Evolutionary conservation across 2,329 filamentous ascomycete species (phyloP), one percentile per base, ranked within the genome.

Genomic region (Aspergillus sclerotialis): DNA sequence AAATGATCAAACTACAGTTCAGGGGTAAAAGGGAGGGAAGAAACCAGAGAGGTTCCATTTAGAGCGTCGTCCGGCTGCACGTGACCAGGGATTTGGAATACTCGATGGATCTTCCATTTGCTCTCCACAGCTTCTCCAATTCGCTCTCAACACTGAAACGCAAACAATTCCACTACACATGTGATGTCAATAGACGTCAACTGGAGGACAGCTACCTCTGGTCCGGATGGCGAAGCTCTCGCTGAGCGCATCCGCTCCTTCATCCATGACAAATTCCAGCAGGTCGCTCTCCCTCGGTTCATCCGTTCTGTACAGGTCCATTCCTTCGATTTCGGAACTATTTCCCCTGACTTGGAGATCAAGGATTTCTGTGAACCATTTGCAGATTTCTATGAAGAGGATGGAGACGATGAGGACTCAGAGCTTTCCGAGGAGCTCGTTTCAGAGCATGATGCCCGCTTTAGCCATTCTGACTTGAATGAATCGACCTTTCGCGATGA

Each of bases 361-460:
- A 96, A 95, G 64, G 92, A 96, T 60, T 89, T 98, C 41, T 93
- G 90, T 49, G 89, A 98, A 58, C 92, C 92, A 2, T 74, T 96
- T 38, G 82, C 88, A 1, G 92, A 98, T 53, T 98, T 98, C 56
- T 98, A 98, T 68, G 92, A 95, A 24, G 82, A 83, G 39, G 73
- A 75, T 14, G 70, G 76, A 16, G 73, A 75, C 25, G 73, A 78
- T 9, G 46, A 57, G 13, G 42, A 51, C 10, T 63, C 61, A 10
- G 58, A 57, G n/a, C 46, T 52, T 9, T 60, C 58, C 2, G 58
- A 60, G 28, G 58, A 57, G 33, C 47, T 58, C 30, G 46, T 37
- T 25, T 42, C 44, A 17, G 50, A 49, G 28, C 48, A 53, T 39
- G 48, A 43, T 40, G 42, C 32, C 12, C 46, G 37, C 15, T 48